Conservation (phyloP, 2,329 filamentous ascomycete species). For the Sclerotinia minor region DNA sequence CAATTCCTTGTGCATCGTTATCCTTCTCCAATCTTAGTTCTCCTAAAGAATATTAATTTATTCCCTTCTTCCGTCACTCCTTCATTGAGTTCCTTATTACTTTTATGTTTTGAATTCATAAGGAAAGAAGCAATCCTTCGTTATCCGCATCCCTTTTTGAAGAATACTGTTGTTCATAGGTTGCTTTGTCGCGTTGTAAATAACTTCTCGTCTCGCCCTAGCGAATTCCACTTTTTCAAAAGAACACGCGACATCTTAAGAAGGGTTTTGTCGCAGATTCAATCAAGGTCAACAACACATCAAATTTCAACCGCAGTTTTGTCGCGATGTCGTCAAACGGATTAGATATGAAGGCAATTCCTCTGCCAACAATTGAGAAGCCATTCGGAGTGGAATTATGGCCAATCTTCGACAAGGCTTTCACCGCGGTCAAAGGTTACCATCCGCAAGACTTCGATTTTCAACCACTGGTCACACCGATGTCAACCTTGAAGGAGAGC, state of each 20-base stretch:
- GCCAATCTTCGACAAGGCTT: constrained; percentile 91
- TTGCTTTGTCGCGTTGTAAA: constrained; percentile 23
- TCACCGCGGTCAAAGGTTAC: constrained; percentile 74
- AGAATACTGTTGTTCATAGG: constrained; percentile 12
- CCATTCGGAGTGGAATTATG: constrained; percentile 91
- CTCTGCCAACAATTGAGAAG: constrained; percentile 80
- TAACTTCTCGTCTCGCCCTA: constrained; percentile 18
- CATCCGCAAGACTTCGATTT: constrained; percentile 85
- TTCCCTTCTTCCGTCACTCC: constrained; percentile 19
- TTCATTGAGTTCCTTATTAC: constrained; percentile 11
- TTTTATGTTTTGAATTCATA: constrained; percentile 17
- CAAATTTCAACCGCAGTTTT: constrained; percentile 13
- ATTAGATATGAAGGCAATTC: constrained; percentile 42
- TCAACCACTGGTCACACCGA: constrained; percentile 74
- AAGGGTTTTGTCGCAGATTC: constrained; percentile 1
- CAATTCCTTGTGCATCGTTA: constrained; percentile 11
- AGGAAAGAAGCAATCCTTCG: constrained; percentile 1
- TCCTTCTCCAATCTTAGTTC: background rate
- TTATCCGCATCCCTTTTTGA: background rate
- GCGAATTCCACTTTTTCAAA: constrained; percentile 23
- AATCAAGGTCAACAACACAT: background rate
- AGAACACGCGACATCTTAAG: constrained; percentile 15
- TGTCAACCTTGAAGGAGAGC: constrained; percentile 86
- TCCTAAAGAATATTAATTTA: constrained; percentile 19
- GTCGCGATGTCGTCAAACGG: constrained; percentile 23